A percentile compares a stretch with the other conserved stretches of the same genome.
phyloP scores from a whole-genome alignment of 805 yeast species.

The Blastobotrys parvus region DNA sequence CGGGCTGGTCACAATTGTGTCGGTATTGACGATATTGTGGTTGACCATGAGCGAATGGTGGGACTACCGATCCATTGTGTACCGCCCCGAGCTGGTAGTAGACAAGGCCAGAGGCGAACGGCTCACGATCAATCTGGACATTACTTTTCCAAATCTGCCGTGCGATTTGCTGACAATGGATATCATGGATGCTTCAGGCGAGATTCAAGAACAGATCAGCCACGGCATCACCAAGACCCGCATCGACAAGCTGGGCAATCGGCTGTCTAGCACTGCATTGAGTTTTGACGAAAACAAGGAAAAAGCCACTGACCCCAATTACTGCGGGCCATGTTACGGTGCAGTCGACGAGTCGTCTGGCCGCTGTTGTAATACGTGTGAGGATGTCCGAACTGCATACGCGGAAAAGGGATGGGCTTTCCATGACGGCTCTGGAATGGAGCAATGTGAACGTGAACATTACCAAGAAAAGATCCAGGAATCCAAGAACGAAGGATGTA shows the following conservation, averaged over 20 bases:
- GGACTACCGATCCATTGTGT: conserved; percentile 59
- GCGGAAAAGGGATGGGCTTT: conserved; percentile 77
- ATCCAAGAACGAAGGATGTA: conserved; percentile 76
- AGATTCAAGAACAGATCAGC: conserved; percentile 63
- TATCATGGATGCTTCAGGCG: conserved; percentile 84
- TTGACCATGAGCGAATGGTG: conserved; percentile 67
- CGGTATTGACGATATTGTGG: conserved; percentile 51
- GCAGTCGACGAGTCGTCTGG: conserved; percentile 43
- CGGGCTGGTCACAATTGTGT: conserved; percentile 73
- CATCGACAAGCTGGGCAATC: conserved; percentile 45
- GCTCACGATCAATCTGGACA: conserved; percentile 71
- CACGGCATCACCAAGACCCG: conserved; percentile 69
- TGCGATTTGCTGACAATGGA: conserved; percentile 76
- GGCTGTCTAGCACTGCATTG: conserved; percentile 34
- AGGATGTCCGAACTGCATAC: conserved; percentile 71
- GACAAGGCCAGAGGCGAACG: conserved; percentile 59
- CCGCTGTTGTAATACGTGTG: conserved; percentile 78
- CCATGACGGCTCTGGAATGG: conserved; percentile 76
- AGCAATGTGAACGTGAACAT: conserved; percentile 86
- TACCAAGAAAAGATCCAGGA: conserved; percentile 57
- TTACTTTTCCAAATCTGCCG: conserved; percentile 77
- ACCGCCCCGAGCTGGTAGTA: conserved; percentile 78
- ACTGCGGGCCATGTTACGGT: conserved; percentile 92
- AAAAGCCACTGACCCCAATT: conserved; percentile 33
- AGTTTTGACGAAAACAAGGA: conserved; percentile 22